Evolutionary conservation across 148 eudicot species (phyloP), one percentile per base, ranked within the genome.

Genomic region (Rhododendron williamsianum): DNA sequence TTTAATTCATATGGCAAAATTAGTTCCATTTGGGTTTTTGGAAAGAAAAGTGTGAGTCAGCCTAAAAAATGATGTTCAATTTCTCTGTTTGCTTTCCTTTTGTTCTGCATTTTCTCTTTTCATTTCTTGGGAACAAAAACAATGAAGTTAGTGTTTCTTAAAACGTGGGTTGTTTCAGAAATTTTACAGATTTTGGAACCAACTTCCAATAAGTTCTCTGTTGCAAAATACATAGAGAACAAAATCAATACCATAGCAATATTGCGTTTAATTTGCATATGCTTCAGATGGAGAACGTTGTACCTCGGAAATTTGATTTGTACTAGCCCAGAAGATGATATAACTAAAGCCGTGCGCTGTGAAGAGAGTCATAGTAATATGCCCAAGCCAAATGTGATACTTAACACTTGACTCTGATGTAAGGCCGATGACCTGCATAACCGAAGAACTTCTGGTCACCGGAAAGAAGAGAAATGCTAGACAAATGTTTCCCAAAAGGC

Each of bases 351-450:
- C 89, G 33, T 89, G 91, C 9, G 88, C 88, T 4, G 89, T 88
- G 82, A 89, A 91, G 87, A 91, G 82, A 21, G 81, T 65, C 93
- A 91, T 87, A 33, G 86, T 65, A n/a, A 86, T 76, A 86, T 91
- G 91, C 3, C 91, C 93, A 21, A 91, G 88, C 93, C 91, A 91
- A 33, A 91, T 90, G 79, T 91, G 91, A 80, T 89, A 91, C 84
- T 86, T 91, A 9, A 91, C 81, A 67, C 92, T 87, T 0, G 88
- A 84, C 83, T 91, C 92, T 0, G 90, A 91, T 3, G 90, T 89
- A 46, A 91, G 86, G 58, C 92, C 90, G 1, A 89, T 10, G 13
- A 91, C 86, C 12, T 84, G 84, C 69, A 91, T 56, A 9, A 89
- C 12, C 9, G 90, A 87, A 4, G 92, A 91, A 63, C 86, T 90